A percentile compares a stretch with the other conserved stretches of the same genome.
These are phyloP conservation scores for Hypoxylon sp. DNA, from an alignment of 2,329 filamentous ascomycete species.

Conservation along the genomic window DNA sequence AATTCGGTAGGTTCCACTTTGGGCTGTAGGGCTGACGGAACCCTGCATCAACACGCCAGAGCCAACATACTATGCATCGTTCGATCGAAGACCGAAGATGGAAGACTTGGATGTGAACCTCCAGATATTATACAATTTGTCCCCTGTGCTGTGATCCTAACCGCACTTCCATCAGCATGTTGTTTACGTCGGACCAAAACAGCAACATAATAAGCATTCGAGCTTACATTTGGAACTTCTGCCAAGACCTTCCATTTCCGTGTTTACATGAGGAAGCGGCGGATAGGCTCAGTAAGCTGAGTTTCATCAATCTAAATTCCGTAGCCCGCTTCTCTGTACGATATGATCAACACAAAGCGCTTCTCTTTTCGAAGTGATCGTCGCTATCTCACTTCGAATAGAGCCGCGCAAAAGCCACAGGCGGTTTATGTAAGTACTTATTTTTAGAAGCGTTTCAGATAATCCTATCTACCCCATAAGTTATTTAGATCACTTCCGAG, in stretches of 20 bases:
- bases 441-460: slow-evolving; percentile 7
- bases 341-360: neutral
- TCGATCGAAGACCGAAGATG: slow-evolving; percentile 21
- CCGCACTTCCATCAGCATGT: neutral
- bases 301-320: neutral
- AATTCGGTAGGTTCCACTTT: slow-evolving; percentile 22
- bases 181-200: slow-evolving; percentile 5
- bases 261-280: slow-evolving; percentile 6
- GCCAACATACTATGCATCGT: slow-evolving; percentile 17
- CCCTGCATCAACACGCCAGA: slow-evolving; percentile 5
- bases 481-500: neutral
- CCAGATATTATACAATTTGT: slow-evolving; percentile 8
- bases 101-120: slow-evolving; percentile 8
- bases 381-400: slow-evolving; percentile 1
- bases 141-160: neutral
- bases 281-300: slow-evolving; percentile 9
- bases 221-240: neutral
- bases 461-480: slow-evolving; percentile 4
- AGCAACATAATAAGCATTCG: neutral
- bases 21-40: slow-evolving; percentile 22
- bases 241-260: slow-evolving; percentile 15
- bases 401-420: neutral
- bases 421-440: neutral
- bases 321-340: neutral
- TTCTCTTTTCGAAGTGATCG: slow-evolving; percentile 13